phyloP scores from a whole-genome alignment of 352 stramenopile genomes.

The Peronospora belbahrii region DNA sequence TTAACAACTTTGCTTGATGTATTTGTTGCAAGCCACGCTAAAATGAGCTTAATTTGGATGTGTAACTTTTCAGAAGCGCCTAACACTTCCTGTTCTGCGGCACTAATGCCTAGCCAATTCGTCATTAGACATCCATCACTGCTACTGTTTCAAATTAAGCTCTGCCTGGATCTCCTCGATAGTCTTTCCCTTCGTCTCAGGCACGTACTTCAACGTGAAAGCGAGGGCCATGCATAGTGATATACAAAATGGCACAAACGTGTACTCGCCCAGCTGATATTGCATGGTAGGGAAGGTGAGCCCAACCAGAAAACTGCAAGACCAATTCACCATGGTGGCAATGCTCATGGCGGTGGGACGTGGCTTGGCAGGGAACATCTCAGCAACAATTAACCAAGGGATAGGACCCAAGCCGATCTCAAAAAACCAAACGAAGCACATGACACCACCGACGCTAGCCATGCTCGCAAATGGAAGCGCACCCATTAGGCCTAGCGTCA shows the following conservation, averaged over 20 bases:
- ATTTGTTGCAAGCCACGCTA: too few relatives aligned
- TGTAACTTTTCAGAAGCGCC: too few relatives aligned
- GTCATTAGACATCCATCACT: slow-evolving; percentile 15
- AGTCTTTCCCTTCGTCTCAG: slow-evolving; percentile 88
- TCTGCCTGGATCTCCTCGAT: slow-evolving; percentile 64
- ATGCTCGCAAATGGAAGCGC: slow-evolving; percentile 55
- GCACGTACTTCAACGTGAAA: slow-evolving; percentile 82
- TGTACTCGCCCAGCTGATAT: slow-evolving; percentile 72
- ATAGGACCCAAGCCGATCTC: slow-evolving; percentile 85
- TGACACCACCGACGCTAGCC: slow-evolving; percentile 51
- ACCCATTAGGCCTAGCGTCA: slow-evolving; percentile 62
- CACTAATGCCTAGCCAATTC: neutral
- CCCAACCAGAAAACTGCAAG: slow-evolving; percentile 92
- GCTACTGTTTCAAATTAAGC: slow-evolving; percentile 30
- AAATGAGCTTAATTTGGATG: too few relatives aligned
- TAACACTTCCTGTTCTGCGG: too few relatives aligned
- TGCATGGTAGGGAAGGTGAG: slow-evolving; percentile 91
- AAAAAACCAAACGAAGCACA: slow-evolving; percentile 76
- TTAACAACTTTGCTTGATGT: too few relatives aligned
- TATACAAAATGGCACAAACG: slow-evolving; percentile 86
- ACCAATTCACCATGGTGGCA: slow-evolving; percentile 93
- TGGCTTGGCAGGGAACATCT: slow-evolving; percentile 94
- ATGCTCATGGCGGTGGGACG: slow-evolving; percentile 87
- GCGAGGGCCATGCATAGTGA: slow-evolving; percentile 66
- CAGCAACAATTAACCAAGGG: slow-evolving; percentile 94